These are phyloP conservation scores for Ganoderma multipileum DNA, from an alignment of 1,284 basidiomycete genomes.

Conservation along the genomic window DNA sequence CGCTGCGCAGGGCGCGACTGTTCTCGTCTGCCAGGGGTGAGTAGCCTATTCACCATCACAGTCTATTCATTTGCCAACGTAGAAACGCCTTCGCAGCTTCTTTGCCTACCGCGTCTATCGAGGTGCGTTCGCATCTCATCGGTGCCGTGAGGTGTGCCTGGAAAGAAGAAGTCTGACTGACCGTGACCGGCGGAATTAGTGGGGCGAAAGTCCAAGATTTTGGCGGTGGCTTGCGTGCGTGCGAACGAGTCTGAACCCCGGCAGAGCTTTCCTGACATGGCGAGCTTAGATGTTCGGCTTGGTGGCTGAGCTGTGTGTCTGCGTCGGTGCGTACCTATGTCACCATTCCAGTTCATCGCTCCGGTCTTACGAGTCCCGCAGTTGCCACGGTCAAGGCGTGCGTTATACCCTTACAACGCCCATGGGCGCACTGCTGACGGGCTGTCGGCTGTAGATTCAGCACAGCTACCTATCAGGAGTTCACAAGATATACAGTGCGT, in stretches of 20 bases:
- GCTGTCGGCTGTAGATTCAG: neutral
- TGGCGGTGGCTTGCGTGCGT: neutral
- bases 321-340: neutral
- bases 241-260: neutral
- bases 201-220: neutral
- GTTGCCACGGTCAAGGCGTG: neutral
- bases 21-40: constrained; percentile 1
- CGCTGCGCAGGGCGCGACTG: neutral
- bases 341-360: neutral
- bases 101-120: constrained; percentile 1
- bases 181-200: neutral
- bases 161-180: neutral
- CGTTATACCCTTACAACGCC: neutral
- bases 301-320: neutral
- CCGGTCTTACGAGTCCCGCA: neutral
- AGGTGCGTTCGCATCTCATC: neutral
- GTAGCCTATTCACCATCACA: neutral
- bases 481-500: neutral
- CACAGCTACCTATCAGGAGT: neutral
- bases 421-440: neutral
- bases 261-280: neutral
- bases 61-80: neutral
- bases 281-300: neutral
- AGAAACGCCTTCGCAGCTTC: neutral
- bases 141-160: neutral